phyloP scores from a whole-genome alignment of 495 filamentous ascomycete genomes.

The Penicillium crystallinum region DNA sequence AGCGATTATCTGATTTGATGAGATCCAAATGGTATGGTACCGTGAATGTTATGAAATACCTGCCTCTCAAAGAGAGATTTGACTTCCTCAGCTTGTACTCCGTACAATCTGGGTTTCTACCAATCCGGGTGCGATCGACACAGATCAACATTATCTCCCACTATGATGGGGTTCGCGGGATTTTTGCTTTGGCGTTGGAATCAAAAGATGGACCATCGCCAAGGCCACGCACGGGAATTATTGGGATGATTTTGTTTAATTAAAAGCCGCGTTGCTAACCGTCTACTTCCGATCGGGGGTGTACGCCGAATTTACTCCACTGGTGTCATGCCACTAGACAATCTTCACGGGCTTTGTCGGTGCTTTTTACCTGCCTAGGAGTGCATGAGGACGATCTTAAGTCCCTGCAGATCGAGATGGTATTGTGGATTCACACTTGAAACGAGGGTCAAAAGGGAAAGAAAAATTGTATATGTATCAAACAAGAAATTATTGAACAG shows the following conservation, averaged over 20 bases:
- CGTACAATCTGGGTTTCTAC: too few relatives aligned
- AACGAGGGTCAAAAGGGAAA: too few relatives aligned
- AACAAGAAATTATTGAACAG: background rate
- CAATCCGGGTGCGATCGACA: background rate
- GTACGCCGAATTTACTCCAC: background rate
- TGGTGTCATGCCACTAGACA: background rate
- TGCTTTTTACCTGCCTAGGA: background rate
- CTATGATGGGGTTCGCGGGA: background rate
- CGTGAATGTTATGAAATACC: too few relatives aligned
- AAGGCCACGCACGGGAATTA: background rate
- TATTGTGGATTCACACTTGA: too few relatives aligned
- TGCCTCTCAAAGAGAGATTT: too few relatives aligned
- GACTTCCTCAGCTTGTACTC: too few relatives aligned
- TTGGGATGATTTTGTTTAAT: background rate
- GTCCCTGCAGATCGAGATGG: background rate
- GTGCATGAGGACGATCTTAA: background rate
- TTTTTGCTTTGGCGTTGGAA: too few relatives aligned
- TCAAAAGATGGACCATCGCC: too few relatives aligned
- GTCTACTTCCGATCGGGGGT: background rate
- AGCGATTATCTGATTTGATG: constrained; percentile 8
- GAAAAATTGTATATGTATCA: background rate
- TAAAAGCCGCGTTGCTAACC: background rate
- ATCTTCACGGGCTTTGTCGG: background rate
- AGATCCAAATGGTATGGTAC: too few relatives aligned
- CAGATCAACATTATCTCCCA: background rate